Conservation (phyloP, 2,329 filamentous ascomycete species). For the Metarhizium anisopliae region DNA sequence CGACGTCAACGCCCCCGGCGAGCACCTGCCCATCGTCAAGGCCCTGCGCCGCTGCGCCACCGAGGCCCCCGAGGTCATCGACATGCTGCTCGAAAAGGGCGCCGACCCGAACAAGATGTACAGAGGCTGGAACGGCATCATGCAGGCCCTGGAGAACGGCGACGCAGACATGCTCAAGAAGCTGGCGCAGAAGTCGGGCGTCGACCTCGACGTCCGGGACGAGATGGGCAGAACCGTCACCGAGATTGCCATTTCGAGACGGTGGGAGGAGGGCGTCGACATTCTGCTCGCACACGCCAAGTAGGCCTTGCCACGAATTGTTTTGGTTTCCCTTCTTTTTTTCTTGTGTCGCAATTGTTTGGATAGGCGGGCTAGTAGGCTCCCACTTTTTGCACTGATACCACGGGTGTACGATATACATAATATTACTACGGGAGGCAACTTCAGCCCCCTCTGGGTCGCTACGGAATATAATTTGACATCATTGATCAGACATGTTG, state of each 20-base stretch:
- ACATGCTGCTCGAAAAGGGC: constrained; percentile 52
- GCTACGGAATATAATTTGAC: background rate
- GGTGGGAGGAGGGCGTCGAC: constrained; percentile 47
- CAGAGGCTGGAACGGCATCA: constrained; percentile 55
- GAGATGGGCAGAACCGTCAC: constrained; percentile 45
- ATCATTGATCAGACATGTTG: too few relatives aligned
- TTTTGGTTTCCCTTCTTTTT: background rate
- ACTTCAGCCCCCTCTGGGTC: background rate
- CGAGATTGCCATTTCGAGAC: constrained; percentile 48
- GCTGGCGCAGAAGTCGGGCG: constrained; percentile 37
- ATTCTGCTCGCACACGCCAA: constrained; percentile 33
- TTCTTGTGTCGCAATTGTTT: background rate
- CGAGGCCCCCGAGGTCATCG: constrained; percentile 49
- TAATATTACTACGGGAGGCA: background rate
- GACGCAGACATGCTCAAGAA: constrained; percentile 44
- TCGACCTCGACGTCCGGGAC: constrained; percentile 43
- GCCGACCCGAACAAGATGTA: constrained; percentile 62
- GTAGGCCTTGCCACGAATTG: background rate
- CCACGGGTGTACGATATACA: background rate
- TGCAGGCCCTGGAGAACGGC: constrained; percentile 58
- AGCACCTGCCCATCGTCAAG: constrained; percentile 64
- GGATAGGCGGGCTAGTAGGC: background rate
- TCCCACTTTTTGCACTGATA: background rate
- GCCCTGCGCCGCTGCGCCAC: constrained; percentile 50
- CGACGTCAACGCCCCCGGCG: constrained; percentile 57